Evolutionary conservation across 148 eudicot species (phyloP).

Genomic region (Cornus kousa): DNA sequence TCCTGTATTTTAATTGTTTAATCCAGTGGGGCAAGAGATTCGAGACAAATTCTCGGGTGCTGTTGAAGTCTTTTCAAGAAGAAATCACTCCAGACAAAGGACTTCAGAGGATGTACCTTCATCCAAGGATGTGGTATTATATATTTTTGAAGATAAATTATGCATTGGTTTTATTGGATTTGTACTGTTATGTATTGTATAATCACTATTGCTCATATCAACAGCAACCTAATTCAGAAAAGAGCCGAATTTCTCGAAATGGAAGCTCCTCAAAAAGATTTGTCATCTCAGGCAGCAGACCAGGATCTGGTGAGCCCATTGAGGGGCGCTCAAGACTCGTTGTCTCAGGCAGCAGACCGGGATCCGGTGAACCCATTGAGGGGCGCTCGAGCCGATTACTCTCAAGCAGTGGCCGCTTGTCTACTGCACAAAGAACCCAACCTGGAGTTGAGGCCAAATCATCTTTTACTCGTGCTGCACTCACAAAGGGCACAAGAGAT

Average conservation of each 20-base stretch:
- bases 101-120: conserved; percentile 61
- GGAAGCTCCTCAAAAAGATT: conserved; percentile 73
- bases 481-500: conserved; percentile 55
- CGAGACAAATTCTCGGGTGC: conserved; percentile 80
- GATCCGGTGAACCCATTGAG: conserved; percentile 40
- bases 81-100: conserved; percentile 56
- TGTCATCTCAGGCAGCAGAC: conserved; percentile 47
- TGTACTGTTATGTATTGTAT: not conserved
- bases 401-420: conserved; percentile 42
- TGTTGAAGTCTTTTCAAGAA: conserved; percentile 73
- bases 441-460: conserved; percentile 48
- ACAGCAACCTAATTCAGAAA: conserved; percentile 68
- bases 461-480: conserved; percentile 50
- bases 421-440: conserved; percentile 54
- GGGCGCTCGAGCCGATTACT: conserved; percentile 35
- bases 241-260: conserved; percentile 44
- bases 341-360: conserved; percentile 49
- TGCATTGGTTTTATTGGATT: not conserved
- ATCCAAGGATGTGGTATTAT: conserved; percentile 75
- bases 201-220: not conserved
- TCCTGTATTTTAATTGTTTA: conserved; percentile 7
- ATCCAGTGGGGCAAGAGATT: conserved; percentile 65
- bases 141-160: not conserved
- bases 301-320: conserved; percentile 51
- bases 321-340: conserved; percentile 49